Percentiles rank a stretch among this genome's conserved stretches.
phyloP scores from a whole-genome alignment of 768 basidiomycete species.

The Mycena amicta region DNA sequence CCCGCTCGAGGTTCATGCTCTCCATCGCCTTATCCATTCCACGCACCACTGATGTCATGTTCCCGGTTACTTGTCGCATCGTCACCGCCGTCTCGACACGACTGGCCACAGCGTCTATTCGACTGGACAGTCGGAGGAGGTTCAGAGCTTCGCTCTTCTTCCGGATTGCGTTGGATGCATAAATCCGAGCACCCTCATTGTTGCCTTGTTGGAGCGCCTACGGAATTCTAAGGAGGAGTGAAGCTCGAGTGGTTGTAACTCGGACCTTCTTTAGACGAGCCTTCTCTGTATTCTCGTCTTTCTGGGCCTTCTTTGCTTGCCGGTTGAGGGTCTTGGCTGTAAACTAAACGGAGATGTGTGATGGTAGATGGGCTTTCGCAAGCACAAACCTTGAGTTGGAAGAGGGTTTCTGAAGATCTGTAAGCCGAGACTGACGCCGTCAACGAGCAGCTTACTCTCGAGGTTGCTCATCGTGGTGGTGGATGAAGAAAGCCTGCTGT shows the following conservation, averaged over 20 bases:
- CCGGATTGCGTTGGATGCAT: conserved; percentile 96
- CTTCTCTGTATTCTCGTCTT: conserved; percentile 91
- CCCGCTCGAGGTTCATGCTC: conserved; percentile 96
- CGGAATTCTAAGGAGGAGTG: conserved; percentile 9
- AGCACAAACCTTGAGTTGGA: conserved; percentile 86
- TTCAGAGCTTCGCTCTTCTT: conserved; percentile 97
- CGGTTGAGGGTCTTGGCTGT: conserved; percentile 94
- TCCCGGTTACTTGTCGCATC: conserved; percentile 94
- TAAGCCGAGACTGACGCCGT: conserved; percentile 31
- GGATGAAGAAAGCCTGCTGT: not conserved
- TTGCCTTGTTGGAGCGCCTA: conserved; percentile 97
- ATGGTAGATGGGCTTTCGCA: conserved; percentile 7
- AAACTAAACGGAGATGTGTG: conserved; percentile 60
- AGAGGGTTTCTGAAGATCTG: conserved; percentile 79
- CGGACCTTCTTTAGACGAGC: conserved; percentile 91
- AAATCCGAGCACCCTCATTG: conserved; percentile 95
- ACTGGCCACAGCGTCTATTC: conserved; percentile 96
- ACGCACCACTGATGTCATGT: conserved; percentile 93
- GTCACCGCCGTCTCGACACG: conserved; percentile 98
- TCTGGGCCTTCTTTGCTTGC: conserved; percentile 97
- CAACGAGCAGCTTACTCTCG: conserved; percentile 68
- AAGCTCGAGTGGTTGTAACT: conserved; percentile 13
- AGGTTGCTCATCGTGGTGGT: conserved; percentile 68
- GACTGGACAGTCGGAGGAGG: conserved; percentile 83
- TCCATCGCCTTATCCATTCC: conserved; percentile 99